Conservation (phyloP, 2,329 filamentous ascomycete species). For the Colletotrichum sansevieriae region DNA sequence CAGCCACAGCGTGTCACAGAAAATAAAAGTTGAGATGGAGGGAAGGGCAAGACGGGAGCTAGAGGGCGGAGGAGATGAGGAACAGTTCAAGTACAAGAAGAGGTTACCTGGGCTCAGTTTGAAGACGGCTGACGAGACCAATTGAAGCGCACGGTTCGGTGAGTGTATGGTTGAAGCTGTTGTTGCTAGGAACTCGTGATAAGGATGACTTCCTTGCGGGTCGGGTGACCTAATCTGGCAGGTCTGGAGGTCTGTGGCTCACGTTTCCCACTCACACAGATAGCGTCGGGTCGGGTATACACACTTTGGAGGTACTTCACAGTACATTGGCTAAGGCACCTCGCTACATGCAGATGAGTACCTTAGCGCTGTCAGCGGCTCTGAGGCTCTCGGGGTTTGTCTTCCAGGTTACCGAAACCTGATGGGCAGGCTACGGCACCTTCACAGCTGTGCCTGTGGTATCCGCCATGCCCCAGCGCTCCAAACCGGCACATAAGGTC, state of each 20-base stretch:
- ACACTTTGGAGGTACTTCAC: background rate
- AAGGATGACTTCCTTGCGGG: conserved; percentile 38
- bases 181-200: conserved; percentile 41
- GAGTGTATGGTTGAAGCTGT: conserved; percentile 39
- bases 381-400: background rate
- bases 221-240: conserved; percentile 42
- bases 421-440: background rate
- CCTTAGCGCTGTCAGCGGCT: conserved; percentile 8
- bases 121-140: conserved; percentile 41
- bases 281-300: conserved; percentile 32
- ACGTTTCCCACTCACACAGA: conserved; percentile 10
- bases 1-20: conserved; percentile 33
- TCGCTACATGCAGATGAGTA: background rate
- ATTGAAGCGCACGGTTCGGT: conserved; percentile 38
- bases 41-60: background rate
- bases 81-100: conserved; percentile 23
- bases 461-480: conserved; percentile 5
- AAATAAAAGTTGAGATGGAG: conserved; percentile 19
- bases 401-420: conserved; percentile 25
- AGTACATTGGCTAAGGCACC: background rate
- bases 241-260: conserved; percentile 40
- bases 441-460: background rate
- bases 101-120: conserved; percentile 36
- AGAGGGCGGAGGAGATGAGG: conserved; percentile 6
- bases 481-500: conserved; percentile 12